Percentiles rank a stretch among this genome's conserved stretches.
Evolutionary conservation across 108 stramenopile genomes (phyloP).

Genomic region (Chaetoceros muelleri): DNA sequence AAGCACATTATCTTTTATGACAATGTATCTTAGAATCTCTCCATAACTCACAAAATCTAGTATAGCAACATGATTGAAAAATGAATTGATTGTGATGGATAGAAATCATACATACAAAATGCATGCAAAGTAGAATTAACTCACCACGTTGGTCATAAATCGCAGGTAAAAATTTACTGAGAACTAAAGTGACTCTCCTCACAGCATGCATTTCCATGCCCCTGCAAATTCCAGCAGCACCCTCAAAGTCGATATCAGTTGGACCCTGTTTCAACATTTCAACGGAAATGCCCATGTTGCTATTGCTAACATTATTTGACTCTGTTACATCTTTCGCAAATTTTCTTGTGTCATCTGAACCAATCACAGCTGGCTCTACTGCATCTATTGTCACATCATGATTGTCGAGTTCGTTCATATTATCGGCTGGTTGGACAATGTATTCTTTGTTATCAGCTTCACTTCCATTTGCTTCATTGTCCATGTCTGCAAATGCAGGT

Average conservation of each 20-base stretch:
- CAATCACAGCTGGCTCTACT: neutral
- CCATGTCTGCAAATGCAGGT: too few relatives aligned
- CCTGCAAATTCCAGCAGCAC: neutral
- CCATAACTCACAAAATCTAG: conserved; percentile 50
- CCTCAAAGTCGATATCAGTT: neutral
- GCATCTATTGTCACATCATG: neutral
- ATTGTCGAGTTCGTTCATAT: neutral
- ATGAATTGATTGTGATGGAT: too few relatives aligned
- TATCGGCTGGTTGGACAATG: neutral
- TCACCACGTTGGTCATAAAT: neutral
- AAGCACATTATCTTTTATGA: conserved; percentile 26
- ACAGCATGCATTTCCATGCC: neutral
- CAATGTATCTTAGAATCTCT: conserved; percentile 44
- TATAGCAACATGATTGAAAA: too few relatives aligned
- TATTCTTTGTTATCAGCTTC: neutral
- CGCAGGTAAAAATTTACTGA: neutral
- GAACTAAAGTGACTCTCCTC: neutral
- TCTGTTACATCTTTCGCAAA: neutral
- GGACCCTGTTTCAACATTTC: neutral
- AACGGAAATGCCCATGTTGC: neutral
- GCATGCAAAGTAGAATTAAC: too few relatives aligned
- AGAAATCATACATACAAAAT: too few relatives aligned
- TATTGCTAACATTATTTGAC: neutral
- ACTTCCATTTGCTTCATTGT: neutral
- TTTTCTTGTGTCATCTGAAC: neutral